phyloP scores from a whole-genome alignment of 768 basidiomycete species.

The Stropharia rugosoannulata region DNA sequence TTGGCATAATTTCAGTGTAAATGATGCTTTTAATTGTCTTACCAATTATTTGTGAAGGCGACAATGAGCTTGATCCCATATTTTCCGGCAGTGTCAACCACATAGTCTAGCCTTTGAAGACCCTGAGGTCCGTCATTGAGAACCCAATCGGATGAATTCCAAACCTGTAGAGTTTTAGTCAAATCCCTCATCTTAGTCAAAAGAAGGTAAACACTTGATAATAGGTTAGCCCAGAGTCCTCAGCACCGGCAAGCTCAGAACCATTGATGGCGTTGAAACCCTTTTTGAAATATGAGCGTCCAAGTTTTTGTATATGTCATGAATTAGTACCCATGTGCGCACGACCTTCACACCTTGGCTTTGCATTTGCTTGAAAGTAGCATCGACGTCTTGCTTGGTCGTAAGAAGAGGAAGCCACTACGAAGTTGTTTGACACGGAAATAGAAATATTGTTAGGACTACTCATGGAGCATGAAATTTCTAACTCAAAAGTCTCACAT shows the following conservation, averaged over 20 bases:
- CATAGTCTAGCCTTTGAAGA: conserved; percentile 50
- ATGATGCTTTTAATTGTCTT: conserved; percentile 1
- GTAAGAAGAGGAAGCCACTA: conserved; percentile 60
- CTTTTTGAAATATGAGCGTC: conserved; percentile 17
- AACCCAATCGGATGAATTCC: conserved; percentile 47
- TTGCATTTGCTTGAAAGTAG: conserved; percentile 49
- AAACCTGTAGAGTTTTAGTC: conserved; percentile 31
- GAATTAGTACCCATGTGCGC: conserved; percentile 46
- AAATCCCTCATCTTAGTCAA: not conserved
- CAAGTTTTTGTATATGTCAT: too few species aligned
- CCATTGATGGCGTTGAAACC: conserved; percentile 44
- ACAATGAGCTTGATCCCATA: conserved; percentile 52
- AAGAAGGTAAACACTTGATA: conserved; percentile 36
- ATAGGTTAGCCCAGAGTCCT: conserved; percentile 44
- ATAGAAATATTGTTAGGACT: too few species aligned
- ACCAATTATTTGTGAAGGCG: conserved; percentile 60
- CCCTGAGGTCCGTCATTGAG: conserved; percentile 56
- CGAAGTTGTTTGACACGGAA: not conserved
- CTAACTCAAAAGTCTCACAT: conserved; percentile 30
- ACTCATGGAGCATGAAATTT: not conserved
- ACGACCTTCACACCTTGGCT: conserved; percentile 49
- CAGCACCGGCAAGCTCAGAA: conserved; percentile 43
- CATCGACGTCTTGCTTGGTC: conserved; percentile 43
- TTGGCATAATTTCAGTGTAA: too few species aligned
- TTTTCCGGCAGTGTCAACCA: conserved; percentile 46